These are phyloP conservation scores for Acanthamoeba healyi DNA, from an alignment of 208 protist genomes.

Conservation along the genomic window DNA sequence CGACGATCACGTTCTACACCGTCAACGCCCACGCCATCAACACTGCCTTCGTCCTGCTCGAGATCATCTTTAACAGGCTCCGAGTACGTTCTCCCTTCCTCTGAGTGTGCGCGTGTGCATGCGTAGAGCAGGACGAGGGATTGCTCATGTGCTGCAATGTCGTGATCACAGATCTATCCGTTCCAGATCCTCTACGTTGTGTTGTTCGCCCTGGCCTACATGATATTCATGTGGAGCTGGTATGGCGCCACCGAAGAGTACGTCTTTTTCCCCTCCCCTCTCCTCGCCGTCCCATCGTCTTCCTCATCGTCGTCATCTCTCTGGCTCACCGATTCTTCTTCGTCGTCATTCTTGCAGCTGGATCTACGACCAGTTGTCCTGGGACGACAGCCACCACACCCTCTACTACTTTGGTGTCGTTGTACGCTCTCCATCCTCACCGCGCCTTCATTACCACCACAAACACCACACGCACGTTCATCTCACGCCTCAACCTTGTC, in stretches of 20 bases:
- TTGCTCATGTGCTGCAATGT: not conserved
- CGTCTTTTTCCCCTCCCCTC: not conserved
- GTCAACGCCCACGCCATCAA: slow-evolving; percentile 17
- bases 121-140: not conserved
- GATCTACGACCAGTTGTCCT: slow-evolving; percentile 13
- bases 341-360: not conserved
- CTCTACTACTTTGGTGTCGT: slow-evolving; percentile 7
- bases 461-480: not conserved
- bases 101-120: no score
- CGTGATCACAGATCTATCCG: not conserved
- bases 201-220: slow-evolving; percentile 16
- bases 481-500: no score
- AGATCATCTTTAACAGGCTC: slow-evolving; percentile 2
- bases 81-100: not conserved
- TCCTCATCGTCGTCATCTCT: not conserved
- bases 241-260: slow-evolving; percentile 14
- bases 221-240: slow-evolving; percentile 62
- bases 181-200: slow-evolving; percentile 31
- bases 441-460: not conserved
- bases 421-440: not conserved
- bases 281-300: not conserved
- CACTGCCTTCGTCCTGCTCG: not conserved
- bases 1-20: slow-evolving; percentile 40
- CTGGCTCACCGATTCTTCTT: not conserved
- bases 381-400: not conserved